Base-by-base conservation (phyloP, 306 rosid species). In the Parietaria judaica region DNA sequence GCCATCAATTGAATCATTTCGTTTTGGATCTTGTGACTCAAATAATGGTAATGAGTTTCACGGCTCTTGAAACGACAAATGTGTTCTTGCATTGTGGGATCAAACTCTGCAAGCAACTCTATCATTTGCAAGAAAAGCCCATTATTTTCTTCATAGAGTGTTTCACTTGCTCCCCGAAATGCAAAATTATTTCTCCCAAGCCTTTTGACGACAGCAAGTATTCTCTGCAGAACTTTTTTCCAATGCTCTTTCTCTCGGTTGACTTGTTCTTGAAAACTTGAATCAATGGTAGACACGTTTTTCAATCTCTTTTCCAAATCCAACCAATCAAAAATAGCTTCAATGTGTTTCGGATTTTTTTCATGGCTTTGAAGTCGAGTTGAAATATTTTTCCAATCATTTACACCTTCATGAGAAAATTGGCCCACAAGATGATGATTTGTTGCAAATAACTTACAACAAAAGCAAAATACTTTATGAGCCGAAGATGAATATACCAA, bases 381-480 rank as follows among this genome's bases (percentile, higher is more conserved):
- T 46, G 5, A 16, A 49, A 36, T 10, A 14, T 50, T 46, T 4
- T 49, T 17, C 48, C 58, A 63, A 36, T 50, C 67, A 48, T n/a
- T 36, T 3, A 51, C 1, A 1, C 38, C 39, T 37, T 64, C 8
- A 37, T 16, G 5, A 17, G 6, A 47, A 6, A 52, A 11, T 10
- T 36, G 16, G 7, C 60, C 41, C 2, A 23, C 39, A 14, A 0
- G 34, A 35, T 38, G 36, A 7, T 13, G 13, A 46, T 23, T 52
- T 4, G 12, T 39, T 52, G 37, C 15, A 65, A 53, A 44, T 3
- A 65, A 38, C 9, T 65, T 41, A 17, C 70, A 65, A 13, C 36
- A 65, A 14, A 52, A 65, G 14, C 54, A 65, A 16, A 54, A 54
- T 4, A 53, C 8, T 44, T 34, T 65, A 6, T 65, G 43, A 3